Base-by-base conservation (phyloP, 2,329 filamentous ascomycete species). In the Sporothrix pseudoabietina region DNA sequence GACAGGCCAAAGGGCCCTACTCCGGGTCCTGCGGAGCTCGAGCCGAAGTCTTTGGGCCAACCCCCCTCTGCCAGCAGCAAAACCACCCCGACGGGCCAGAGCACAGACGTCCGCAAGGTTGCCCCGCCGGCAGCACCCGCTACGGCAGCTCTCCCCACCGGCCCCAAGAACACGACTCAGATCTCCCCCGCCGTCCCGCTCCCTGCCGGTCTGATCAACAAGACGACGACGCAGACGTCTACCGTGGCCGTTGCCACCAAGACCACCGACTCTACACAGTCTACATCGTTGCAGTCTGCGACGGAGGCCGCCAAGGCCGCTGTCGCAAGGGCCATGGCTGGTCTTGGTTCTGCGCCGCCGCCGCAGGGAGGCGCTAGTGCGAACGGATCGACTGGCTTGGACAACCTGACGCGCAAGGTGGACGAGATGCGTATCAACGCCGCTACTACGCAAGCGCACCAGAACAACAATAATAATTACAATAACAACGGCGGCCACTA, bases 241-340 rank as follows among this genome's bases (percentile, higher is more conserved):
- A 77, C 80, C 10, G 78, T 83, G 2, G 78, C 80, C 10, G 79
- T 82, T 1, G 84, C 85, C 74, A 76, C 80, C 9, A 77, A 86
- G 70, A 78, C 79, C 9, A 49, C 41, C 2, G 41, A 49, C 12
- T 47, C 63, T 14, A 6, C 32, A 12, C 59, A 41, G 49, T 78
- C 80, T 78, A 82, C 83, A 12, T 79, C 83, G 63, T 83, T 91
- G 10, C 86, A 88, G 75, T 90, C 92, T 81, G 91, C 92, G 1
- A 94, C 92, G 0, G 89, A 91, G 79, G 89, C 91, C 54, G 92
- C 92, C 0, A 91, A 90, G 77, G 92, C 91, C 41, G 92, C 92
- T 9, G 92, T 94, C n/a, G 91, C 92, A 71, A 88, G 91, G 55
- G 92, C 92, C 1, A 94, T 94, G 90, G 91, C 92, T 0, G 91